A percentile compares a stretch with the other conserved stretches of the same genome.
These are phyloP conservation scores for Malassezia brasiliensis DNA, from an alignment of 1,284 basidiomycete genomes.

Conservation along the genomic window DNA sequence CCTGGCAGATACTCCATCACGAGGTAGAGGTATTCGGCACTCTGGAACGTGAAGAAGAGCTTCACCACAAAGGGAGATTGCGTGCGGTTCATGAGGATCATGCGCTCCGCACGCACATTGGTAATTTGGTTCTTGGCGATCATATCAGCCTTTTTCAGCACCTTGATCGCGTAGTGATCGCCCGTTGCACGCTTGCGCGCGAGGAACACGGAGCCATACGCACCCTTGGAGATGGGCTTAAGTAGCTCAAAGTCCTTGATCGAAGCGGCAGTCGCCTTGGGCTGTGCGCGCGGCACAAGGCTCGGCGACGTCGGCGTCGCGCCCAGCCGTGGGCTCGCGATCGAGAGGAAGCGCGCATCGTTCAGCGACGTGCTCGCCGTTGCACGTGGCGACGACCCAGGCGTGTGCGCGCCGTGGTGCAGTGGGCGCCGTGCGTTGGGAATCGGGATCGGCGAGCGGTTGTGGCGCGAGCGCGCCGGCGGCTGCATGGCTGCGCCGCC, in stretches of 20 bases:
- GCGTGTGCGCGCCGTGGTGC: conserved; percentile 20
- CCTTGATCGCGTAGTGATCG: conserved; percentile 98
- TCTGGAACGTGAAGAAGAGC: conserved; percentile 52
- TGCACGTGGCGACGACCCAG: conserved; percentile 36
- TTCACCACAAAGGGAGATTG: conserved; percentile 77
- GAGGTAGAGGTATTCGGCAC: conserved; percentile 50
- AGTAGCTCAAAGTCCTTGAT: conserved; percentile 99
- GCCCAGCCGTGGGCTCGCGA: conserved; percentile 7
- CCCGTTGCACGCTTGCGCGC: conserved; percentile 96
- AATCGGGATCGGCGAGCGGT: conserved; percentile 14
- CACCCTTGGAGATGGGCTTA: conserved; percentile 98
- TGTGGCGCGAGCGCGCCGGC: not conserved
- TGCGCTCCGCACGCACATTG: conserved; percentile 97
- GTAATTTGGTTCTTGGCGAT: conserved; percentile 99
- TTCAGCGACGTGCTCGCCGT: conserved; percentile 1
- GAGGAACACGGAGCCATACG: conserved; percentile 89
- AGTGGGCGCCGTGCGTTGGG: conserved; percentile 5
- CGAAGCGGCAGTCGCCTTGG: conserved; percentile 70
- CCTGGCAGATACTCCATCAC: conserved; percentile 59
- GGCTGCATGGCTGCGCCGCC: not conserved
- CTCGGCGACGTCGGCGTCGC: conserved; percentile 66
- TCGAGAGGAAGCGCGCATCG: conserved; percentile 14
- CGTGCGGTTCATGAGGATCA: conserved; percentile 98
- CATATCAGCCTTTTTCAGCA: conserved; percentile 99
- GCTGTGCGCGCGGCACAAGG: conserved; percentile 66